phyloP scores from a whole-genome alignment of 2,329 filamentous ascomycete genomes.

The Xylariaceae sp. region DNA sequence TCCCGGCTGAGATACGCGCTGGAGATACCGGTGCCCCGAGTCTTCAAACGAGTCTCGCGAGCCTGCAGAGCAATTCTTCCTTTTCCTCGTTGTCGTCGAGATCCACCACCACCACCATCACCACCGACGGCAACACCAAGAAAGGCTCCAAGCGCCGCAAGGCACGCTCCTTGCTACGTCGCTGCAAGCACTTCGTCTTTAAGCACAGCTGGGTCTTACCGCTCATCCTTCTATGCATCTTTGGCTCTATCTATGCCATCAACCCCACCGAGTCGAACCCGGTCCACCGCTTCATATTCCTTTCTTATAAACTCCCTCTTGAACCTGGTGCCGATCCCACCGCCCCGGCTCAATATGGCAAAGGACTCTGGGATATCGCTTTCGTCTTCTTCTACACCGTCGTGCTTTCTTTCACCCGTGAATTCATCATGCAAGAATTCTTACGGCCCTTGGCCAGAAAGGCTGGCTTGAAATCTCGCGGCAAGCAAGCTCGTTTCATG shows the following conservation, averaged over 20 bases:
- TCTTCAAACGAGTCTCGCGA: constrained; percentile 59
- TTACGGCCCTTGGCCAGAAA: constrained; percentile 77
- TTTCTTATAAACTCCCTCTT: constrained; percentile 79
- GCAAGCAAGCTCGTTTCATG: constrained; percentile 91
- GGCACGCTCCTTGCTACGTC: constrained; percentile 59
- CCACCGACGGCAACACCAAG: constrained; percentile 44
- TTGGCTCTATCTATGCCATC: constrained; percentile 73
- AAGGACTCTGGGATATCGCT: constrained; percentile 84
- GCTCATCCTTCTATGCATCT: constrained; percentile 68
- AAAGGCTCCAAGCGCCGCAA: constrained; percentile 62
- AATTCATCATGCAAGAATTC: constrained; percentile 93
- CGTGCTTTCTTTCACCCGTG: constrained; percentile 89
- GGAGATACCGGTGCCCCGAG: constrained; percentile 64
- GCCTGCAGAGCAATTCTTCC: constrained; percentile 44
- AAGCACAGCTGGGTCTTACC: constrained; percentile 72
- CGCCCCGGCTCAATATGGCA: constrained; percentile 76
- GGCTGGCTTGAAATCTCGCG: constrained; percentile 72
- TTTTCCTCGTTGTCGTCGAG: too few relatives aligned
- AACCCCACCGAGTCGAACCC: constrained; percentile 82
- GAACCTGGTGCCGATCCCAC: constrained; percentile 48
- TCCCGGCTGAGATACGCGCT: constrained; percentile 59
- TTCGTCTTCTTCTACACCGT: constrained; percentile 91
- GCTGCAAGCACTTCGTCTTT: constrained; percentile 57
- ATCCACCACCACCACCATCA: constrained; percentile 24
- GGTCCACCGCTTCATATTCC: constrained; percentile 81